Evolutionary conservation across 129 eudicot species (phyloP).

Genomic region (Flaveria ramosissima): DNA sequence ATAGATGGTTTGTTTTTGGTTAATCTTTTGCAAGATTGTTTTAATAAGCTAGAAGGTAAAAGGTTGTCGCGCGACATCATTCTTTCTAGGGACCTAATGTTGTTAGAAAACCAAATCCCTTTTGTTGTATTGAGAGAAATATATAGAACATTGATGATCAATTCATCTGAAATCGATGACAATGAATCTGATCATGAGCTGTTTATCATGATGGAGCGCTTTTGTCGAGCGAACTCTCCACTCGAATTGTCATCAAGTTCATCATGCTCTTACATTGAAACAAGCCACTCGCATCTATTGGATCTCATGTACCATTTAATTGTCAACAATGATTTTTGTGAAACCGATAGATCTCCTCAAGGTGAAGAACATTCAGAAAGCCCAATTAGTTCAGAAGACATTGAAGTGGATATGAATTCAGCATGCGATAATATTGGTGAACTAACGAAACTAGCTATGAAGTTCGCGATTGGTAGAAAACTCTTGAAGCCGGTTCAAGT

Average conservation of each 20-base stretch:
- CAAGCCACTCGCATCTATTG: slow-evolving; percentile 37
- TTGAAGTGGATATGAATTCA: slow-evolving; percentile 15
- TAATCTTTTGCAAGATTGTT: slow-evolving; percentile 29
- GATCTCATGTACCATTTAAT: slow-evolving; percentile 44
- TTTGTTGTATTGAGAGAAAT: slow-evolving; percentile 31
- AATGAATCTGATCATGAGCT: background rate
- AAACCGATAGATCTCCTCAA: background rate
- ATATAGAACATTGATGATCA: slow-evolving; percentile 6
- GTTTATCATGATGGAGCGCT: slow-evolving; percentile 24
- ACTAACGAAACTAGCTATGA: slow-evolving; percentile 32
- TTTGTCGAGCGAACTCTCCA: slow-evolving; percentile 45
- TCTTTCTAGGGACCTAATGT: slow-evolving; percentile 36
- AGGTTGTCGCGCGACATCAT: background rate
- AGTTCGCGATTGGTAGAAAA: slow-evolving; percentile 28
- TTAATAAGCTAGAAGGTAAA: background rate
- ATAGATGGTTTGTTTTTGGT: slow-evolving; percentile 51
- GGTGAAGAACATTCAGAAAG: slow-evolving; percentile 2
- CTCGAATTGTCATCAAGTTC: slow-evolving; percentile 23
- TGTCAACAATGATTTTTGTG: slow-evolving; percentile 15
- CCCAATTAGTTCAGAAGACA: background rate
- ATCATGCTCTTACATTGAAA: background rate
- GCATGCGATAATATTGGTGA: slow-evolving; percentile 26
- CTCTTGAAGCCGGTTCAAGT: slow-evolving; percentile 29
- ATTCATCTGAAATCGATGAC: background rate
- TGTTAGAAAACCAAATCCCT: slow-evolving; percentile 57